Conservation (phyloP, 2,329 filamentous ascomycete species). For the Gaeumannomyces tritici region DNA sequence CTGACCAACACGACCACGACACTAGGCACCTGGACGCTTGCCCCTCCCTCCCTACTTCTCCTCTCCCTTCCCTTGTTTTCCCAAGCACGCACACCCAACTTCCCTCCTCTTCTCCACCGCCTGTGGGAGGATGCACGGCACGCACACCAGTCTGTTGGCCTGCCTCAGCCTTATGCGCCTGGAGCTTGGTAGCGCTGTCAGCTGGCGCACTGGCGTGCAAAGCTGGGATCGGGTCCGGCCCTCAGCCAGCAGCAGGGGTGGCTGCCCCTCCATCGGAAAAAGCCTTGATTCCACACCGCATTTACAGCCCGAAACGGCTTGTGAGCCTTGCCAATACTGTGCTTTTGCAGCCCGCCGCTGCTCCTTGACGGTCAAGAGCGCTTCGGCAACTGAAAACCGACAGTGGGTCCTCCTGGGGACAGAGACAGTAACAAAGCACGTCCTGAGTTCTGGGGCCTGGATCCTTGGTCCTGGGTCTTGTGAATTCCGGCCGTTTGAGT, state of each 20-base stretch:
- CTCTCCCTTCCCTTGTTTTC: no score
- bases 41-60: no score
- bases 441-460: background rate
- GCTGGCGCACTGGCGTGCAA: background rate
- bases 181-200: slow-evolving; percentile 1
- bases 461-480: no score
- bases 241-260: background rate
- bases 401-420: background rate
- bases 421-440: background rate
- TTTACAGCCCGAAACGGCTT: background rate
- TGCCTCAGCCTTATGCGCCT: slow-evolving; percentile 3
- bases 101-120: background rate
- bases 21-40: background rate
- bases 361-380: no score
- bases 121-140: background rate
- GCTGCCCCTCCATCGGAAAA: background rate
- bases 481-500: background rate
- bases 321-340: no score
- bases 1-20: background rate
- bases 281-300: background rate
- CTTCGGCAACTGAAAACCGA: background rate
- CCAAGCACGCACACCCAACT: background rate
- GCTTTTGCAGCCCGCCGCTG: no score
- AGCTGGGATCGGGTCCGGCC: background rate
- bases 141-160: background rate